Evolutionary conservation across 176 grass and related monocot species (phyloP), one percentile per base, ranked within the genome.

Genomic region (Eleusine indica): DNA sequence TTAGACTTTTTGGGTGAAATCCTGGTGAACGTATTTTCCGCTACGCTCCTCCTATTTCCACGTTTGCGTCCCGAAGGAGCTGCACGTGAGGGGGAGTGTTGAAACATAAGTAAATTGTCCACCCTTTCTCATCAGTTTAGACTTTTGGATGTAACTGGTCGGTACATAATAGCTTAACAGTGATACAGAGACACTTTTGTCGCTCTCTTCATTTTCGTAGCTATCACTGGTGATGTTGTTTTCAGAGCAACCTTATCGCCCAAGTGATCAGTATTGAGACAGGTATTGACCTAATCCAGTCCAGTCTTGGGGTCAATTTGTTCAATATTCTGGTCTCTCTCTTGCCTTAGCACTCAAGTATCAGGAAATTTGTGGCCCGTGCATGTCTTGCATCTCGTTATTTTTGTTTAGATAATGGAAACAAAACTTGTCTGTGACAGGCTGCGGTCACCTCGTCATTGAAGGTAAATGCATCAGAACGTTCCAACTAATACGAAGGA

Each of bases 281-380:
- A 6, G 22, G 21, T 19, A 22, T 1, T n/a, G 47, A 4, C 53
- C 28, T 16, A 56, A 1, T 30, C 4, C 0, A 40, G 8, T 70
- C 19, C 17, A 46, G 58, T 79, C 18, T 87, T 68, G 44, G 13
- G 29, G 76, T 70, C 70, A 75, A 75, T 88, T 15, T 85, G 78
- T 77, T 46, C 5, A 82, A 81, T 66, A 40, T 72, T 66, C 53
- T n/a, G 21, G 46, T 41, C 14, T 85, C 21, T 85, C 42, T 19
- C 77, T 85, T 81, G 15, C 43, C 82, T 89, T 89, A 48, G 83
- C 30, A 57, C 22, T n/a, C 6, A 77, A 85, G 83, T 43, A 52
- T 16, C 40, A 35, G 46, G 82, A 85, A 89, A 64, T 64, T 64
- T 64, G 52, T 44, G 64, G 63, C 64, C 7, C 21, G 25, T 42